Evolutionary conservation across 2,329 filamentous ascomycete genomes (phyloP).

Genomic region (Ceratocystis colombiana): DNA sequence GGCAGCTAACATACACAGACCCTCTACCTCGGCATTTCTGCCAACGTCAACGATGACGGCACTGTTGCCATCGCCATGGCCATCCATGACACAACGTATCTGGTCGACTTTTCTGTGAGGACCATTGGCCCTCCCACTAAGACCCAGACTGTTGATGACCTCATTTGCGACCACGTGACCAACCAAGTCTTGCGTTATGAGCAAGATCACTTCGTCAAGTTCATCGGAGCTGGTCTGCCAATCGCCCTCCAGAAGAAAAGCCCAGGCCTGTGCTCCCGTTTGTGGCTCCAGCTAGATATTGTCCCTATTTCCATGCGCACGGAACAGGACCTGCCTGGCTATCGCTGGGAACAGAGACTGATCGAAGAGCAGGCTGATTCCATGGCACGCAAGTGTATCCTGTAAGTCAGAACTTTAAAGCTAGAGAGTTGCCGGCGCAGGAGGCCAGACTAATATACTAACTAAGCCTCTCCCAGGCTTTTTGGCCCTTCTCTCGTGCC

Average conservation of each 20-base stretch:
- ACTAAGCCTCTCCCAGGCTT: slow-evolving; percentile 38
- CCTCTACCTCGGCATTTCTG: slow-evolving; percentile 54
- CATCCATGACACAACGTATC: slow-evolving; percentile 63
- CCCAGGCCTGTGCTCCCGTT: slow-evolving; percentile 55
- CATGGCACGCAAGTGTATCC: slow-evolving; percentile 67
- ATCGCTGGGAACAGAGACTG: slow-evolving; percentile 46
- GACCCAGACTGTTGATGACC: slow-evolving; percentile 35
- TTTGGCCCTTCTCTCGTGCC: slow-evolving; percentile 65
- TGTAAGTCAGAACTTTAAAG: slow-evolving; percentile 39
- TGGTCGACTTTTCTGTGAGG: slow-evolving; percentile 60
- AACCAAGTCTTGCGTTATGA: slow-evolving; percentile 49
- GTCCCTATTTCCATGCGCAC: slow-evolving; percentile 56
- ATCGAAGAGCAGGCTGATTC: slow-evolving; percentile 75
- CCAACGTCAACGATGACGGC: slow-evolving; percentile 41
- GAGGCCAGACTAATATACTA: not conserved
- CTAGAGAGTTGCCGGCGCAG: not conserved
- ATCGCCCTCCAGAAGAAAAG: slow-evolving; percentile 48
- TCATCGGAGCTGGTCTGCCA: slow-evolving; percentile 63
- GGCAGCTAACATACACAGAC: slow-evolving; percentile 34
- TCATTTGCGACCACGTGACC: slow-evolving; percentile 52
- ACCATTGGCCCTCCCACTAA: slow-evolving; percentile 41
- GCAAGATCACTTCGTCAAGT: slow-evolving; percentile 58
- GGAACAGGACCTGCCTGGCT: slow-evolving; percentile 37
- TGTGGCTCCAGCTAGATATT: slow-evolving; percentile 70
- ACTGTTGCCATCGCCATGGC: slow-evolving; percentile 54